These are phyloP conservation scores for Panellus pusillus DNA, from an alignment of 768 basidiomycete genomes.

Conservation along the genomic window DNA sequence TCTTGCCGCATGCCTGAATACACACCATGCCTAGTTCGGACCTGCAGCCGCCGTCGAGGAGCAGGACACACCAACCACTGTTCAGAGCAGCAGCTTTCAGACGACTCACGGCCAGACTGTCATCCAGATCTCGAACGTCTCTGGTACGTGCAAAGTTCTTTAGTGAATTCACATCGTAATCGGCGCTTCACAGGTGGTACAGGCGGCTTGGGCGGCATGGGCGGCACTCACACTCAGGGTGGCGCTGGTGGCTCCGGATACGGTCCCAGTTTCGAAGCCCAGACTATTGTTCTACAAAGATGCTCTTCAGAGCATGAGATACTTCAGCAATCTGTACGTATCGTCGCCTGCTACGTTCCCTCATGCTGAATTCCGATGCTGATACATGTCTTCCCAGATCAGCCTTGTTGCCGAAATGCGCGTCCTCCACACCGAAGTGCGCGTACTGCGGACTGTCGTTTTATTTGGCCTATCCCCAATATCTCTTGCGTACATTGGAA, in stretches of 20 bases:
- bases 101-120: neutral
- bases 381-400: neutral
- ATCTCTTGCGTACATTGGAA: neutral
- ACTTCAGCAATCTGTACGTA: conserved; percentile 1
- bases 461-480: conserved; percentile 4
- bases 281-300: neutral
- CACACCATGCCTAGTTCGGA: neutral
- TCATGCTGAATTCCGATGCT: neutral
- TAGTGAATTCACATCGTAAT: neutral
- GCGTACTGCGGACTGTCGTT: neutral
- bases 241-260: neutral
- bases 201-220: neutral
- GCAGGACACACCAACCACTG: neutral
- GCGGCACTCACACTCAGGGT: neutral
- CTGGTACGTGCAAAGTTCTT: neutral
- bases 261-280: neutral
- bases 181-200: neutral
- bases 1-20: neutral
- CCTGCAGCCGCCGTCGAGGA: neutral
- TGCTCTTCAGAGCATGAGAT: neutral
- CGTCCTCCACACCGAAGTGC: neutral
- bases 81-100: neutral
- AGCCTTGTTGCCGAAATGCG: neutral
- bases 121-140: neutral
- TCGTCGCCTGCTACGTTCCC: neutral